These are phyloP conservation scores for Cyphellophora attinorum DNA, from an alignment of 2,329 filamentous ascomycete genomes.

Conservation along the genomic window DNA sequence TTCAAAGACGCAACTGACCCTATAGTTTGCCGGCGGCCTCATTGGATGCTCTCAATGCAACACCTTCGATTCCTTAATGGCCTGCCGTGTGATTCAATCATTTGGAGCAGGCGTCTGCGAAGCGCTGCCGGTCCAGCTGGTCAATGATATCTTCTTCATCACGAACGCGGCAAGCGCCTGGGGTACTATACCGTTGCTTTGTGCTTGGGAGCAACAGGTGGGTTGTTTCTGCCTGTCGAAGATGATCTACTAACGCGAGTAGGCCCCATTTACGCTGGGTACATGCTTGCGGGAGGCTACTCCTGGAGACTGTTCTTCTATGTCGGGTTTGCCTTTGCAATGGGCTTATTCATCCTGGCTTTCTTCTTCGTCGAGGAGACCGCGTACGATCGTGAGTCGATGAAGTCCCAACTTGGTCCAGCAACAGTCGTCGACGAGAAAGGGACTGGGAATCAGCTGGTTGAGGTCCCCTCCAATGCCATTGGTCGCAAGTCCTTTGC, in stretches of 20 bases:
- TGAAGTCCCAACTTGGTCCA: conserved; percentile 8
- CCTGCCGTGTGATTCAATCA: conserved; percentile 31
- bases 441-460: conserved; percentile 22
- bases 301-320: conserved; percentile 55
- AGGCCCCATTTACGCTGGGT: conserved; percentile 50
- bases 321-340: conserved; percentile 47
- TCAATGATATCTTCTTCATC: conserved; percentile 41
- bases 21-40: conserved; percentile 30
- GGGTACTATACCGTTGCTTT: conserved; percentile 47
- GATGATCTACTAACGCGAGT: conserved; percentile 45
- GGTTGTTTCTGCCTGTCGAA: too few species aligned
- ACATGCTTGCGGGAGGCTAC: conserved; percentile 50
- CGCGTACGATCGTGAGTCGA: conserved; percentile 31
- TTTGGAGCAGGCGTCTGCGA: conserved; percentile 38
- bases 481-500: conserved; percentile 33
- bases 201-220: conserved; percentile 14
- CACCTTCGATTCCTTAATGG: conserved; percentile 32
- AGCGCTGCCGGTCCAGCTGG: conserved; percentile 36
- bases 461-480: conserved; percentile 17
- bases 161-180: conserved; percentile 40
- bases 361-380: conserved; percentile 55
- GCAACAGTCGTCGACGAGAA: conserved; percentile 7
- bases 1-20: conserved; percentile 1
- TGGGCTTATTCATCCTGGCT: conserved; percentile 32
- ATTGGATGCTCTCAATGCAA: conserved; percentile 33